A percentile compares a stretch with the other conserved stretches of the same genome.
phyloP scores from a whole-genome alignment of 2,329 filamentous ascomycete species.

The Claviceps africana region DNA sequence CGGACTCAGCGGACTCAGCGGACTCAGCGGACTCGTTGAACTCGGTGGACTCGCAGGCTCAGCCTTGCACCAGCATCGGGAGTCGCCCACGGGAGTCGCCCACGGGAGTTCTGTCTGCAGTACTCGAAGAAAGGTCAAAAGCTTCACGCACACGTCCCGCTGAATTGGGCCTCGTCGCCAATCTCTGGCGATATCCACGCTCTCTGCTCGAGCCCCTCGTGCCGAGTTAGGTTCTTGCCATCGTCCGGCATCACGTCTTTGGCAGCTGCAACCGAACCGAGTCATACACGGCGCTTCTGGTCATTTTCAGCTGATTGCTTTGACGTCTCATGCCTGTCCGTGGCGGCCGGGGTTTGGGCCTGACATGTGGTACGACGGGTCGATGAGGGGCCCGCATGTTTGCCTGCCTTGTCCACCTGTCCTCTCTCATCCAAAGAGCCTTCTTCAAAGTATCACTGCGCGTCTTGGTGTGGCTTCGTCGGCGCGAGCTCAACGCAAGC shows the following conservation, averaged over 20 bases:
- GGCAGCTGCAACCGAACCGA: background rate
- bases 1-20: too few relatives aligned
- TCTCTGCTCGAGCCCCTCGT: background rate
- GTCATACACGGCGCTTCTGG: background rate
- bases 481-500: too few relatives aligned
- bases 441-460: background rate
- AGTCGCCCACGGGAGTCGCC: too few relatives aligned
- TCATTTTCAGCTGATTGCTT: background rate
- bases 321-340: background rate
- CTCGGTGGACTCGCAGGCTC: too few relatives aligned
- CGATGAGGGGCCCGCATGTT: background rate
- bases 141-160: background rate
- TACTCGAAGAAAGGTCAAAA: background rate
- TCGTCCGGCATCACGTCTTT: background rate
- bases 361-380: background rate
- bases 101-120: too few relatives aligned
- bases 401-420: background rate
- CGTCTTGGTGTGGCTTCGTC: background rate
- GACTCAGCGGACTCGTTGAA: too few relatives aligned
- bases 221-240: background rate
- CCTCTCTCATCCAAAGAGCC: background rate
- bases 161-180: background rate
- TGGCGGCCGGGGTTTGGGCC: background rate
- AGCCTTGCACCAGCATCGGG: too few relatives aligned
- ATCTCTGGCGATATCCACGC: background rate